Evolutionary conservation across 2,329 filamentous ascomycete species (phyloP).

Genomic region (Bipolaris gigantea): DNA sequence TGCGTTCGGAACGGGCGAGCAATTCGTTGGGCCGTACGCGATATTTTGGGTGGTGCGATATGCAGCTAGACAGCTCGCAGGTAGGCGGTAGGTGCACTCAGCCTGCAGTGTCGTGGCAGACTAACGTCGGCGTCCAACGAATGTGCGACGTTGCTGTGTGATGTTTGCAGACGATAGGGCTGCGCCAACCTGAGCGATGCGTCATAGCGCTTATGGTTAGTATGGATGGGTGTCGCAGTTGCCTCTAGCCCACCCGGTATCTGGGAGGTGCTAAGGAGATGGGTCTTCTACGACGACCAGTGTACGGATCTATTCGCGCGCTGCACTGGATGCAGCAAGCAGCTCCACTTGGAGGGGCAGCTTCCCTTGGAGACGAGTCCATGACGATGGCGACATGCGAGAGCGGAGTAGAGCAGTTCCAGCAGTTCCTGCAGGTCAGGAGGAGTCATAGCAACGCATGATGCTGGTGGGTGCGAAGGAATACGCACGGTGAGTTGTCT

Average conservation of each 20-base stretch:
- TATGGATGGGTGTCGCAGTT: conserved; percentile 2
- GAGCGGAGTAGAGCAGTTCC: conserved; percentile 34
- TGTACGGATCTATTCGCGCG: conserved; percentile 4
- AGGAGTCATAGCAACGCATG: conserved; percentile 35
- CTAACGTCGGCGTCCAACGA: conserved; percentile 39
- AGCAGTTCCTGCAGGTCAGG: conserved; percentile 20
- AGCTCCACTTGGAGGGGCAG: conserved; percentile 5
- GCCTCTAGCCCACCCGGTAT: conserved; percentile 1
- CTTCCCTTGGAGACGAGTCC: conserved; percentile 2
- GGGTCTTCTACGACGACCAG: conserved; percentile 5
- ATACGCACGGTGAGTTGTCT: conserved; percentile 46
- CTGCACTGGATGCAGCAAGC: not conserved
- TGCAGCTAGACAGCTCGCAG: conserved; percentile 40
- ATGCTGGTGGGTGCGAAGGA: conserved; percentile 23
- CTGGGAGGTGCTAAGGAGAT: conserved; percentile 1
- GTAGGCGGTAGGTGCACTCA: conserved; percentile 26
- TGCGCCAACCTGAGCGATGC: conserved; percentile 33
- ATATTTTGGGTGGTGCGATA: conserved; percentile 35
- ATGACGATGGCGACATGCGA: conserved; percentile 12
- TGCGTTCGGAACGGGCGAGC: conserved; percentile 12
- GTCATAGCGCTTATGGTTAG: conserved; percentile 25
- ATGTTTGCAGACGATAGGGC: conserved; percentile 31
- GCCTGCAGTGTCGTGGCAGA: conserved; percentile 37
- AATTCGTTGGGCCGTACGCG: conserved; percentile 31
- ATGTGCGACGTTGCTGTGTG: conserved; percentile 26